These are phyloP conservation scores for Aspergillus pseudotamarii DNA, from an alignment of 2,329 filamentous ascomycete genomes.

Conservation along the genomic window DNA sequence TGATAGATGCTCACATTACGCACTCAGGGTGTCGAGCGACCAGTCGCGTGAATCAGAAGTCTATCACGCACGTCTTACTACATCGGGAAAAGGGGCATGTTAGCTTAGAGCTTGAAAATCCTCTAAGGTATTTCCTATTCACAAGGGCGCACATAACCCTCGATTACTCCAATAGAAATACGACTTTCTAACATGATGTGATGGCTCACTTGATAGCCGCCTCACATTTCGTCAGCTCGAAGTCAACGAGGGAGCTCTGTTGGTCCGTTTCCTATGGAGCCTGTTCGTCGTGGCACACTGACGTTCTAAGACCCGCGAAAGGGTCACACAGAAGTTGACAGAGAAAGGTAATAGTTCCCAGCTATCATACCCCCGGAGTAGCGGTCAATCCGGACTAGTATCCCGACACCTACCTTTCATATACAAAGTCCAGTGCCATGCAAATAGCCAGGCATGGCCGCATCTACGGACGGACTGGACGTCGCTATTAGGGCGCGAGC, in stretches of 20 bases:
- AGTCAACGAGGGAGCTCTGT: slow-evolving; percentile 9
- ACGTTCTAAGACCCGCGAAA: slow-evolving; percentile 14
- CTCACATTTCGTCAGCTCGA: slow-evolving; percentile 16
- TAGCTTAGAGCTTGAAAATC: slow-evolving; percentile 13
- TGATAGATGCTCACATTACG: slow-evolving; percentile 7
- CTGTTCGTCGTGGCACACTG: slow-evolving; percentile 21
- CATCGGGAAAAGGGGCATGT: background rate
- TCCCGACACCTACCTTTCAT: too few species aligned
- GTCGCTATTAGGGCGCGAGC: too few species aligned
- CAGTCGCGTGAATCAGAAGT: background rate
- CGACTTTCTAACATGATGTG: slow-evolving; percentile 5
- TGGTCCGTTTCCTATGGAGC: slow-evolving; percentile 12
- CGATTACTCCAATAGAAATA: slow-evolving; percentile 13
- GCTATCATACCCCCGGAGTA: background rate
- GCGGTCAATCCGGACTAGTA: background rate
- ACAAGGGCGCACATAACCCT: background rate
- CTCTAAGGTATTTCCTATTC: background rate
- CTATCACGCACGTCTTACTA: background rate
- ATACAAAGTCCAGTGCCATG: background rate
- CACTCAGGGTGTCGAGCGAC: background rate
- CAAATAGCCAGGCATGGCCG: background rate
- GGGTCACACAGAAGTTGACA: slow-evolving; percentile 19
- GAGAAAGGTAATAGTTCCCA: slow-evolving; percentile 5
- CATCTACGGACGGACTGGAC: background rate
- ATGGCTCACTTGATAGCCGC: slow-evolving; percentile 14